Evolutionary conservation across 1,284 basidiomycete genomes (phyloP).

Genomic region (Schizophyllum commune): DNA sequence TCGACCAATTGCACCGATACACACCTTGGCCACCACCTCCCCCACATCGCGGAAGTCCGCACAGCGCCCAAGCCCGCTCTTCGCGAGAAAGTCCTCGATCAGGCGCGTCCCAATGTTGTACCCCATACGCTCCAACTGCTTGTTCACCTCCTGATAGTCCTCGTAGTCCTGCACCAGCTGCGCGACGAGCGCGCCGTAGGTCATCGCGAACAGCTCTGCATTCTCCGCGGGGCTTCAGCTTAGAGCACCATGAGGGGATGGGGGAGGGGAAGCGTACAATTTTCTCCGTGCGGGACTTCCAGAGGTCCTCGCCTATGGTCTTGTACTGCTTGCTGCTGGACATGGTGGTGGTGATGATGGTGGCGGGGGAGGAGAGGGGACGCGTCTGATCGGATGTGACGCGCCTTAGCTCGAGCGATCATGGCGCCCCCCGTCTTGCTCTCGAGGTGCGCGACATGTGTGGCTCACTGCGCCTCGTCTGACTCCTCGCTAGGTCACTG

Average conservation of each 20-base stretch:
- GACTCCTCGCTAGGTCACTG: not conserved
- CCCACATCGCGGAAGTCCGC: conserved; percentile 90
- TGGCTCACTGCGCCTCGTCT: not conserved
- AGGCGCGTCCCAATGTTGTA: conserved; percentile 96
- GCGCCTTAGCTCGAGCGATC: not conserved
- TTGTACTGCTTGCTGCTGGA: conserved; percentile 76
- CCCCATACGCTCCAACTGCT: conserved; percentile 88
- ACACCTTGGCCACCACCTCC: conserved; percentile 86
- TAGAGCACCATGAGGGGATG: not conserved
- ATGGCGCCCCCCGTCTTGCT: not conserved
- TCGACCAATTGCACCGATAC: conserved; percentile 9
- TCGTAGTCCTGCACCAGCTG: conserved; percentile 99
- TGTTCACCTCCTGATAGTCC: conserved; percentile 88
- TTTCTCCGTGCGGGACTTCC: conserved; percentile 87
- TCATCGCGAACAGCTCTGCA: conserved; percentile 94
- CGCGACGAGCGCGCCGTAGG: conserved; percentile 96
- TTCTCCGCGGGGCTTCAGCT: conserved; percentile 49
- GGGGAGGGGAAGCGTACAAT: conserved; percentile 50
- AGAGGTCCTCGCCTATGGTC: conserved; percentile 81
- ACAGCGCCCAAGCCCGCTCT: conserved; percentile 81
- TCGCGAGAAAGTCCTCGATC: conserved; percentile 96
- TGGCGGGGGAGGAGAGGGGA: not conserved
- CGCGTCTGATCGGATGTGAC: not conserved
- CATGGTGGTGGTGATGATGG: conserved; percentile 53
- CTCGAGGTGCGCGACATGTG: not conserved